Conservation (phyloP, 78 protist species). For the Chrysochromulina parva region DNA sequence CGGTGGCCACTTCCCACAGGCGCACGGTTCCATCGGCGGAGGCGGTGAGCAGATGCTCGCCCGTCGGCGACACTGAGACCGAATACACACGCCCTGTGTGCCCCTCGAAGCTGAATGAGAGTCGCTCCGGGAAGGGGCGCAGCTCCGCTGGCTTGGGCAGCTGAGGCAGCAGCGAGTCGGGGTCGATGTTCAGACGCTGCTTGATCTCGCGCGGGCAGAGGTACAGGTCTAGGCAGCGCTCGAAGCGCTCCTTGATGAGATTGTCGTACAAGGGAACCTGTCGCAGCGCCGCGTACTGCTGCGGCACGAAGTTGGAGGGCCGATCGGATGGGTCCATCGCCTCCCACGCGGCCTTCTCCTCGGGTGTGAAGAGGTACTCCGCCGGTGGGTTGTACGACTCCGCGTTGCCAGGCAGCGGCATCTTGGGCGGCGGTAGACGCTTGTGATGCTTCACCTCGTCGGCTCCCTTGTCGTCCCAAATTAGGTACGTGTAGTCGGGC, state of each 20-base stretch:
- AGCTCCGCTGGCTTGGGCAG: slow-evolving; percentile 92
- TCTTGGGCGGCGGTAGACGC: slow-evolving; percentile 22
- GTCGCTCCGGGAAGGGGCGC: slow-evolving; percentile 90
- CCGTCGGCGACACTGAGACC: slow-evolving; percentile 78
- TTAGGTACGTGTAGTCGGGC: not conserved
- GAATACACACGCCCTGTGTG: slow-evolving; percentile 72
- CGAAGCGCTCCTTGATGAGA: slow-evolving; percentile 81
- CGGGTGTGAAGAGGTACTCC: slow-evolving; percentile 60
- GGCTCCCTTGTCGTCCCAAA: not conserved
- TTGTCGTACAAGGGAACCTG: slow-evolving; percentile 80
- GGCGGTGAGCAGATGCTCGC: slow-evolving; percentile 83
- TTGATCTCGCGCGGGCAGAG: slow-evolving; percentile 79
- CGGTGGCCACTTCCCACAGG: slow-evolving; percentile 86
- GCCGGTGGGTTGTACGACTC: slow-evolving; percentile 83
- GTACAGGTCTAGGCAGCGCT: slow-evolving; percentile 95
- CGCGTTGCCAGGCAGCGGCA: slow-evolving; percentile 77
- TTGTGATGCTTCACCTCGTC: not conserved
- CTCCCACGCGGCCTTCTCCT: slow-evolving; percentile 72
- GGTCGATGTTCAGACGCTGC: slow-evolving; percentile 37
- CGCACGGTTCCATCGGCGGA: slow-evolving; percentile 83
- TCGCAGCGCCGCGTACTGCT: slow-evolving; percentile 70
- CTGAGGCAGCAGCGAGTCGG: slow-evolving; percentile 69
- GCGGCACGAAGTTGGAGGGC: slow-evolving; percentile 70
- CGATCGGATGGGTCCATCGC: slow-evolving; percentile 54
- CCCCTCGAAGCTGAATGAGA: slow-evolving; percentile 51